phyloP scores from a whole-genome alignment of 2,329 filamentous ascomycete species.

The Penicillium sp. region DNA sequence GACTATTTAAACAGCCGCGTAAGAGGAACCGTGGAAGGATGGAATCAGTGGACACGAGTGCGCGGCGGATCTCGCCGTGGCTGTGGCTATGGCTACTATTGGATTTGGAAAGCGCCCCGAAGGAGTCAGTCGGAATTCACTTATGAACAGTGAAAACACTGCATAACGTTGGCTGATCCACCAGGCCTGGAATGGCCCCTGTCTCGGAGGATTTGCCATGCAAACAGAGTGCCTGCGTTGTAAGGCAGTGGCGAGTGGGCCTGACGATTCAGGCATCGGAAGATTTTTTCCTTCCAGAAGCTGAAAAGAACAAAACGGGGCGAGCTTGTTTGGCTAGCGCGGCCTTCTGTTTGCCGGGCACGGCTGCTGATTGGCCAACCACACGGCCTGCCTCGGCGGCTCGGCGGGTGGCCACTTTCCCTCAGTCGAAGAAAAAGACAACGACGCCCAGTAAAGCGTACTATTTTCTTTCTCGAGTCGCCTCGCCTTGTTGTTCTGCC shows the following conservation, averaged over 20 bases:
- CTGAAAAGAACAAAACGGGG: conserved; percentile 7
- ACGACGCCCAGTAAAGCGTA: background rate
- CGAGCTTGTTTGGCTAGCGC: conserved; percentile 6
- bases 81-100: no score
- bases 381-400: background rate
- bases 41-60: no score
- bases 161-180: no score
- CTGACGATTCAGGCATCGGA: background rate
- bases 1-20: background rate
- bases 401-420: conserved; percentile 4
- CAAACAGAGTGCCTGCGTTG: background rate
- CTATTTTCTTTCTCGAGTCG: background rate
- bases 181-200: no score
- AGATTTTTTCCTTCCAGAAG: conserved; percentile 7
- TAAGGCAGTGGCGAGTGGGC: background rate
- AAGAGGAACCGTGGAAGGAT: no score
- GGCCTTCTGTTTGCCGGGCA: background rate
- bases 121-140: background rate
- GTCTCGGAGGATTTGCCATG: no score
- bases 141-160: no score
- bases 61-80: no score
- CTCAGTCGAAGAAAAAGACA: background rate
- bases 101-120: background rate
- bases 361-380: background rate
- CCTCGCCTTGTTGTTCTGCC: background rate